These are phyloP conservation scores for Epichloe coenophiala DNA, from an alignment of 2,329 filamentous ascomycete genomes.

Conservation along the genomic window DNA sequence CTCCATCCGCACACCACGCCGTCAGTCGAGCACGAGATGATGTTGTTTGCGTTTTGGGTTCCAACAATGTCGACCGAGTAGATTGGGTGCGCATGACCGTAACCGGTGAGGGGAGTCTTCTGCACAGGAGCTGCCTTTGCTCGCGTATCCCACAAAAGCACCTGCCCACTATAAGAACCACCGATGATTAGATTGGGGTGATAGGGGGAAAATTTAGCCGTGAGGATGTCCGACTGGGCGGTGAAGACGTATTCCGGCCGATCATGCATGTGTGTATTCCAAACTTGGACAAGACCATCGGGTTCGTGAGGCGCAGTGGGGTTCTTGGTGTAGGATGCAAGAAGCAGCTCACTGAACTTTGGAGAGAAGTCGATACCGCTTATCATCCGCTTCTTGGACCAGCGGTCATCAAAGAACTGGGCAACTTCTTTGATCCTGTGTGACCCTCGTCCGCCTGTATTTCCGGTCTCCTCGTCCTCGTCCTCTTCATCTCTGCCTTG, in stretches of 20 bases:
- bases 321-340: constrained; percentile 96
- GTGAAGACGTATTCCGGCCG: constrained; percentile 95
- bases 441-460: constrained; percentile 55
- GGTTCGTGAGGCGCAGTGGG: constrained; percentile 88
- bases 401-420: constrained; percentile 89
- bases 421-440: constrained; percentile 73
- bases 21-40: constrained; percentile 92
- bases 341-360: constrained; percentile 83
- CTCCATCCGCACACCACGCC: constrained; percentile 96
- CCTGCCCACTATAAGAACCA: constrained; percentile 91
- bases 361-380: constrained; percentile 91
- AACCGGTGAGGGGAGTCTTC: constrained; percentile 90
- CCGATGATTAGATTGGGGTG: constrained; percentile 94
- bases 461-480: constrained; percentile 65
- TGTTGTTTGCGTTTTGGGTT: constrained; percentile 97
- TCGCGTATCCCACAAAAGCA: constrained; percentile 92
- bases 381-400: constrained; percentile 96
- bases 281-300: constrained; percentile 86
- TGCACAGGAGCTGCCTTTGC: constrained; percentile 81
- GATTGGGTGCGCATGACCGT: constrained; percentile 89
- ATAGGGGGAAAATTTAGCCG: constrained; percentile 97
- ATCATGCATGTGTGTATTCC: constrained; percentile 91
- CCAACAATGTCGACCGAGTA: constrained; percentile 93
- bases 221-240: constrained; percentile 86
- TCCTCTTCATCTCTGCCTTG: constrained; percentile 64